phyloP scores from a whole-genome alignment of 805 yeast species.

The Metschnikowia lachancei region DNA sequence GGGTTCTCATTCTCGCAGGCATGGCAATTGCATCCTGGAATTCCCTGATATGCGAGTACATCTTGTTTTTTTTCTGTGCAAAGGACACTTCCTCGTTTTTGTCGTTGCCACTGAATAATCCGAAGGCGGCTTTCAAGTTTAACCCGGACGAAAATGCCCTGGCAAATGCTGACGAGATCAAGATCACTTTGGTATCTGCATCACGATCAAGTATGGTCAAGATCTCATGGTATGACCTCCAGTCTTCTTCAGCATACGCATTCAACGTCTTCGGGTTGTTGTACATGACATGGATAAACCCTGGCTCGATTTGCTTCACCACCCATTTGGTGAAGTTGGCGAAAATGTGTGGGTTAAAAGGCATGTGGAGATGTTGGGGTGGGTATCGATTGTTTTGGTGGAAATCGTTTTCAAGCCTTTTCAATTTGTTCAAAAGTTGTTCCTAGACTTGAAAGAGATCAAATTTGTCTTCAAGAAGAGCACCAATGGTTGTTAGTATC shows the following conservation, averaged over 20 bases:
- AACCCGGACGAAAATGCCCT: constrained; percentile 63
- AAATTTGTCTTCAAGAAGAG: too few relatives aligned
- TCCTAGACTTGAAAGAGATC: too few relatives aligned
- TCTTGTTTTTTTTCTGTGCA: constrained; percentile 25
- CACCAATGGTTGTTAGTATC: too few relatives aligned
- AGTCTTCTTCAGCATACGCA: constrained; percentile 54
- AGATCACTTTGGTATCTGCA: constrained; percentile 47
- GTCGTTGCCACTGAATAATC: constrained; percentile 9
- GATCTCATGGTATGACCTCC: constrained; percentile 54
- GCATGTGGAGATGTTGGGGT: constrained; percentile 12
- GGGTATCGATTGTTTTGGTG: neutral
- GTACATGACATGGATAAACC: constrained; percentile 55
- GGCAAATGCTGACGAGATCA: constrained; percentile 55
- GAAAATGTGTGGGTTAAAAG: constrained; percentile 5
- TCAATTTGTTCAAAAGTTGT: too few relatives aligned
- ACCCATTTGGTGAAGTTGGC: constrained; percentile 23
- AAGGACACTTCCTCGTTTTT: constrained; percentile 12
- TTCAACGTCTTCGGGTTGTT: constrained; percentile 61
- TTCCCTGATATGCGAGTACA: constrained; percentile 43
- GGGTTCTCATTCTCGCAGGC: constrained; percentile 48
- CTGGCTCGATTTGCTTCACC: constrained; percentile 44
- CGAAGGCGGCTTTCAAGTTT: constrained; percentile 44
- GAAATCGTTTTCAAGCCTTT: neutral
- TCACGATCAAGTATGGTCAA: constrained; percentile 45
- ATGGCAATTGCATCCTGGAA: constrained; percentile 58